Evolutionary conservation across 768 basidiomycete species (phyloP).

Genomic region (Imleria badia): DNA sequence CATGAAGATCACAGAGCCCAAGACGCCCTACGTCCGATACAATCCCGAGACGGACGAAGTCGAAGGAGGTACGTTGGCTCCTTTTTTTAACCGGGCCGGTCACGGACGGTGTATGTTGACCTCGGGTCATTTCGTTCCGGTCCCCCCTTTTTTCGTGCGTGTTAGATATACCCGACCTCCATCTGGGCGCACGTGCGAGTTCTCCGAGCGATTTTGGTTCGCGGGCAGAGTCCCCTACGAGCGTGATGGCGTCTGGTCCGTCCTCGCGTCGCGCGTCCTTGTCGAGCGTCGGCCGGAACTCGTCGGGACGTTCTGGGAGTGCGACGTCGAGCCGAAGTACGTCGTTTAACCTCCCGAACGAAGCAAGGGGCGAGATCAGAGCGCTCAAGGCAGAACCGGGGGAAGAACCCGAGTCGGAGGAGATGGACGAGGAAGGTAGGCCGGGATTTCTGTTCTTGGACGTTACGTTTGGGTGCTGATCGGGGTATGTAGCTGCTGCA

Average conservation of each 20-base stretch:
- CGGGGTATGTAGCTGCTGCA: constrained; percentile 54
- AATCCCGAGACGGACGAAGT: constrained; percentile 82
- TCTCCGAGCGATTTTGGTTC: constrained; percentile 43
- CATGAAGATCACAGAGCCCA: constrained; percentile 99
- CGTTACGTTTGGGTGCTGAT: neutral
- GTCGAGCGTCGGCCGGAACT: constrained; percentile 57
- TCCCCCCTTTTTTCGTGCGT: neutral
- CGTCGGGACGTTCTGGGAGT: constrained; percentile 60
- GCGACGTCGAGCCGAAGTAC: constrained; percentile 75
- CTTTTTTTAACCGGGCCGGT: neutral
- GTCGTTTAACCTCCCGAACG: constrained; percentile 76
- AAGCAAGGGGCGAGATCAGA: constrained; percentile 60
- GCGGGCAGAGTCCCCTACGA: constrained; percentile 54
- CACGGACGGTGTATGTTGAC: neutral
- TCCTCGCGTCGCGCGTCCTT: constrained; percentile 76
- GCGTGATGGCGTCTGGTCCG: constrained; percentile 59
- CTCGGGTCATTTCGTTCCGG: neutral
- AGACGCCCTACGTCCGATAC: constrained; percentile 94
- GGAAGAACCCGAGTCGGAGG: constrained; percentile 69
- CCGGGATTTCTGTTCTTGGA: neutral
- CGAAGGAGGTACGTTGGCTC: constrained; percentile 66
- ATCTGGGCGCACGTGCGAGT: constrained; percentile 42
- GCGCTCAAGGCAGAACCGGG: constrained; percentile 41
- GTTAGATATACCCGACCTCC: constrained; percentile 81
- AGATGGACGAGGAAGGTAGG: constrained; percentile 88